Evolutionary conservation across 208 protist species (phyloP).

Genomic region (Blechomonas ayalai): DNA sequence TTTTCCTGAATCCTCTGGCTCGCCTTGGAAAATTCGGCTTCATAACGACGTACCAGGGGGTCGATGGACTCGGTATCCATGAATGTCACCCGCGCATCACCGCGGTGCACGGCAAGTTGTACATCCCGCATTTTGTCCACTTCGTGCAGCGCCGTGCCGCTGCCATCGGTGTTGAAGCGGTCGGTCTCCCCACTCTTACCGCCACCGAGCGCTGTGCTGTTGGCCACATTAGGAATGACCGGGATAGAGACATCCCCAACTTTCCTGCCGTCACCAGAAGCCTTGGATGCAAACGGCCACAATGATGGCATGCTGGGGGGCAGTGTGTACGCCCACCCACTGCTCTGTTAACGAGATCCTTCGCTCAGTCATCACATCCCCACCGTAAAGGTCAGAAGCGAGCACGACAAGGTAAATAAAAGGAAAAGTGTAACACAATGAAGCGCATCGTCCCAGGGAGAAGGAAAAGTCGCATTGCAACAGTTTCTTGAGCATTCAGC

Average conservation of each 20-base stretch:
- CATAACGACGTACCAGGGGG: conserved; percentile 35
- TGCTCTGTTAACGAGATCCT: neutral
- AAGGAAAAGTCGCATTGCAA: no score
- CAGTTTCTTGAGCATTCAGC: no score
- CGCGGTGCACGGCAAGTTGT: conserved; percentile 6
- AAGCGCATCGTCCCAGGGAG: no score
- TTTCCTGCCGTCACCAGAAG: neutral
- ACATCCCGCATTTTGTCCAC: conserved; percentile 23
- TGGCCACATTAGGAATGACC: neutral
- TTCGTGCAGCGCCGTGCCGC: conserved; percentile 12
- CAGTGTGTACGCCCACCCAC: neutral
- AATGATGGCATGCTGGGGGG: conserved; percentile 1
- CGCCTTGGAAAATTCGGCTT: conserved; percentile 44
- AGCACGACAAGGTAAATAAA: neutral
- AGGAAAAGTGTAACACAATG: neutral
- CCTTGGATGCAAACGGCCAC: conserved; percentile 4
- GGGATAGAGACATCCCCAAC: neutral
- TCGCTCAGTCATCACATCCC: neutral
- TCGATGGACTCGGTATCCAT: conserved; percentile 71
- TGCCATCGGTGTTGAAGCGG: conserved; percentile 10
- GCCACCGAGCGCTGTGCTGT: neutral
- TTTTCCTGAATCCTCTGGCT: conserved; percentile 42
- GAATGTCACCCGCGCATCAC: conserved; percentile 24
- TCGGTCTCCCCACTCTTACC: neutral
- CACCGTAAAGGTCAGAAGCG: conserved; percentile 1